Evolutionary conservation across 176 grass and related monocot genomes (phyloP), one percentile per base, ranked within the genome.

Genomic region (Oryza longistaminata): DNA sequence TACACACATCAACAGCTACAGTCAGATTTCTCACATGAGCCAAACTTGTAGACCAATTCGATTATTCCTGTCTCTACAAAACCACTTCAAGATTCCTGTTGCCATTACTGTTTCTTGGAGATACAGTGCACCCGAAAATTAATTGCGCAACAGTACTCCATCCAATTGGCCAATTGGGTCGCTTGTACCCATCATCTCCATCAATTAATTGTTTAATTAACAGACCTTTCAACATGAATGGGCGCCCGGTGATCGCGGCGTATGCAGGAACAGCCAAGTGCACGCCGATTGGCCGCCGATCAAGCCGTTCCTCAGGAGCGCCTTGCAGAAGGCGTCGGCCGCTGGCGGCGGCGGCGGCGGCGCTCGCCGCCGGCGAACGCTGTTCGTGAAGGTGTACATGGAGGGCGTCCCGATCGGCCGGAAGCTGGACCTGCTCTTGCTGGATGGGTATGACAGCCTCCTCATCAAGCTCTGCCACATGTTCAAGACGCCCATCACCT

Each of bases 321-420:
- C 89, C 52, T 69, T 91, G 21, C 58, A 62, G 7, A 73, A 58
- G 7, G 68, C 82, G 2, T 87, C 88, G 7, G 64, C 31, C 52
- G 29, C 29, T 31, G 42, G 37, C 64, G 42, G 39, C 17, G 13
- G 55, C 27, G 42, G 37, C 27, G 42, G 37, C 64, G 42, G 39
- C 17, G 11, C 45, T 42, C 67, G 44, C 66, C 24, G 44, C 45
- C 73, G 68, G 44, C 66, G 52, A 11, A 82, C 84, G 66, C 64
- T 92, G 64, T 92, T 90, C 3, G 87, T 94, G 13, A 94, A 94
- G 82, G 92, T 94, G 48, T 94, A 94, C 33, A 94, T 92, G 92
- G 92, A 94, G 80, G 89, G 92, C 12, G 50, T 94, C 64, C 87
- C 87, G 31, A 94, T 94, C 26, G 92, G 92, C 42, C 83, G 92